Evolutionary conservation across 2,329 filamentous ascomycete species (phyloP).

Genomic region (Colletotrichum shisoi): DNA sequence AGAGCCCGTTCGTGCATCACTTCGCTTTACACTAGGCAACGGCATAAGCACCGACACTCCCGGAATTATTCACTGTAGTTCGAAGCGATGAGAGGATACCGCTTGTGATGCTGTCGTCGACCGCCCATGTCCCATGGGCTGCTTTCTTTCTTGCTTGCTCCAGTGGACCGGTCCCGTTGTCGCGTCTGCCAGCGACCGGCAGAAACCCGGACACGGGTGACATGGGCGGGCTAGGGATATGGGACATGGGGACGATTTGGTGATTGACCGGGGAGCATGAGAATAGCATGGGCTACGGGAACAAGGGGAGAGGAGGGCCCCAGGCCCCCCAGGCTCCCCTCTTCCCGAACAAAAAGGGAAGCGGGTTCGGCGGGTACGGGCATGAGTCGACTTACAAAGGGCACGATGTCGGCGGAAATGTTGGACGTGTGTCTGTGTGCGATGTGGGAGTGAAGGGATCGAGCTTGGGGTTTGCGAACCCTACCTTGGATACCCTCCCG

Average conservation of each 20-base stretch:
- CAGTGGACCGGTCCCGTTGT: conserved; percentile 13
- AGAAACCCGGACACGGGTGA: conserved; percentile 3
- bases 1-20: background rate
- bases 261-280: conserved; percentile 1
- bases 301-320: background rate
- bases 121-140: background rate
- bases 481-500: background rate
- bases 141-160: background rate
- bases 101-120: background rate
- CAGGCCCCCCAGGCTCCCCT: background rate
- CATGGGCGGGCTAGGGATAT: background rate
- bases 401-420: conserved; percentile 10
- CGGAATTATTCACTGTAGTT: background rate
- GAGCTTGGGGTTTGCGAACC: conserved; percentile 33
- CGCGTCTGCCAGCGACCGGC: conserved; percentile 9
- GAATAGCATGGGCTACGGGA: background rate
- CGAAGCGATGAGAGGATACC: background rate
- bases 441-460: conserved; percentile 20
- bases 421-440: conserved; percentile 5
- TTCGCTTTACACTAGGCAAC: background rate
- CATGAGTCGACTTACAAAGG: background rate
- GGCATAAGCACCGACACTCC: background rate
- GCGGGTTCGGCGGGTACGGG: conserved; percentile 10
- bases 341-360: background rate
- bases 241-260: conserved; percentile 1